These are phyloP conservation scores for Beauveria sp. DNA, from an alignment of 2,329 filamentous ascomycete genomes.

Conservation along the genomic window DNA sequence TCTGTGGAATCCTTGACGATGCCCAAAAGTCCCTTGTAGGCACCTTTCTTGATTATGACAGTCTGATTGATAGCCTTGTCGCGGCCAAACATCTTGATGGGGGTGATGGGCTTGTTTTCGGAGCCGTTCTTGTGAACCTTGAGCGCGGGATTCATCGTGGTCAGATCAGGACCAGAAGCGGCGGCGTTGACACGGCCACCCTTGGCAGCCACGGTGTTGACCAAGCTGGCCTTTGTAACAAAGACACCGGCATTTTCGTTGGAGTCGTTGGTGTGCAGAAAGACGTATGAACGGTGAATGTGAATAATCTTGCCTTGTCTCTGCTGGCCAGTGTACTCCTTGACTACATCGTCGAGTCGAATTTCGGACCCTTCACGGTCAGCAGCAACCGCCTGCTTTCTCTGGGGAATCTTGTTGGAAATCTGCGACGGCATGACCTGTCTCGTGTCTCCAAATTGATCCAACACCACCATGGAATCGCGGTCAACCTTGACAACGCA, in stretches of 20 bases:
- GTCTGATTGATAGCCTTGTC: conserved; percentile 87
- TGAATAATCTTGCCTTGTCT: conserved; percentile 86
- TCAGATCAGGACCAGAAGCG: conserved; percentile 65
- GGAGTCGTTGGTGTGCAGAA: conserved; percentile 75
- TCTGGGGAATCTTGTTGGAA: conserved; percentile 75
- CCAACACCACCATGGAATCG: conserved; percentile 80
- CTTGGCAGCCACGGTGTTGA: conserved; percentile 89
- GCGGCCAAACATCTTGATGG: conserved; percentile 69
- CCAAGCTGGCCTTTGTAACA: conserved; percentile 75
- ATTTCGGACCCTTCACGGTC: conserved; percentile 93
- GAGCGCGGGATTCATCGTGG: conserved; percentile 85
- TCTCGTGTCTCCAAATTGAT: conserved; percentile 79
- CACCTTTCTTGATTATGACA: conserved; percentile 77
- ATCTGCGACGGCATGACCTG: conserved; percentile 87
- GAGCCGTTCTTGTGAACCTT: conserved; percentile 57
- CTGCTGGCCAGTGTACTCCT: conserved; percentile 79
- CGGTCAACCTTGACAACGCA: conserved; percentile 93
- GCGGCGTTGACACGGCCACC: conserved; percentile 66
- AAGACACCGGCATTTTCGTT: conserved; percentile 86
- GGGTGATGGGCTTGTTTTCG: conserved; percentile 44
- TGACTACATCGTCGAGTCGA: conserved; percentile 81
- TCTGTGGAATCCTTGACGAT: conserved; percentile 95
- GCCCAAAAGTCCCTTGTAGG: conserved; percentile 86
- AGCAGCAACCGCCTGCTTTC: conserved; percentile 79
- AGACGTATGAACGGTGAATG: conserved; percentile 87